Percentiles rank a stretch among this genome's conserved stretches.
Conservation (phyloP, 2,329 filamentous ascomycete genomes). For the Drechslerella coelobrocha region DNA sequence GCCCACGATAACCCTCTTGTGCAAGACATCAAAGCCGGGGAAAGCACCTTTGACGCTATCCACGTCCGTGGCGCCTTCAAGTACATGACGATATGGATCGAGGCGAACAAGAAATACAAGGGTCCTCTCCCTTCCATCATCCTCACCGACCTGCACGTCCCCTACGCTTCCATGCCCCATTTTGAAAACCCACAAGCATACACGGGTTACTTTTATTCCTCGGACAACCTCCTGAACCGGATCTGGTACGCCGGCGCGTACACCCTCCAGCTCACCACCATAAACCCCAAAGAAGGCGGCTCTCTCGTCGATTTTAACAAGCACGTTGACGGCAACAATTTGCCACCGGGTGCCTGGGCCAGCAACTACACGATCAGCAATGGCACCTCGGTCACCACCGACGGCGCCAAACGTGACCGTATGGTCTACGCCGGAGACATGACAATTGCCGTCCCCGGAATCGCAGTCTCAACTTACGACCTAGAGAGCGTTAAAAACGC, state of each 20-base stretch:
- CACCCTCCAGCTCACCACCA: conserved; percentile 59
- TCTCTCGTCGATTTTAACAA: conserved; percentile 53
- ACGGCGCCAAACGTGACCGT: conserved; percentile 68
- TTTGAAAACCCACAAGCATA: conserved; percentile 64
- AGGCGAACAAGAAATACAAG: conserved; percentile 52
- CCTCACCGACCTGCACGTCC: conserved; percentile 58
- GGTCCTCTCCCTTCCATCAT: conserved; percentile 55
- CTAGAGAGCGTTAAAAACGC: conserved; percentile 63
- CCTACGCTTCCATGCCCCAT: conserved; percentile 59
- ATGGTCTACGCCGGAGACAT: conserved; percentile 70
- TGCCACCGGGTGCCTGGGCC: conserved; percentile 53
- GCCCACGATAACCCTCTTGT: conserved; percentile 57
- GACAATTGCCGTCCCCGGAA: conserved; percentile 65
- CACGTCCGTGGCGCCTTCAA: conserved; percentile 59
- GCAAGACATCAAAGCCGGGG: conserved; percentile 54
- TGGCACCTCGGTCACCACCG: conserved; percentile 58
- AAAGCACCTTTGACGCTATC: conserved; percentile 57
- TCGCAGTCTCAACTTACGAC: conserved; percentile 66
- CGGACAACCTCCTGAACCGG: conserved; percentile 61
- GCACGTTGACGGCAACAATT: conserved; percentile 25
- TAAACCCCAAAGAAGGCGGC: conserved; percentile 56
- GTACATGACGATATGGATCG: conserved; percentile 58
- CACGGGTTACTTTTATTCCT: conserved; percentile 64
- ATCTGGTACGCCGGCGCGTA: conserved; percentile 65
- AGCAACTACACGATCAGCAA: conserved; percentile 57